Percentiles rank a stretch among this genome's conserved stretches.
These are phyloP conservation scores for Blastobotrys attinorum DNA, from an alignment of 805 yeast genomes.

Conservation along the genomic window DNA sequence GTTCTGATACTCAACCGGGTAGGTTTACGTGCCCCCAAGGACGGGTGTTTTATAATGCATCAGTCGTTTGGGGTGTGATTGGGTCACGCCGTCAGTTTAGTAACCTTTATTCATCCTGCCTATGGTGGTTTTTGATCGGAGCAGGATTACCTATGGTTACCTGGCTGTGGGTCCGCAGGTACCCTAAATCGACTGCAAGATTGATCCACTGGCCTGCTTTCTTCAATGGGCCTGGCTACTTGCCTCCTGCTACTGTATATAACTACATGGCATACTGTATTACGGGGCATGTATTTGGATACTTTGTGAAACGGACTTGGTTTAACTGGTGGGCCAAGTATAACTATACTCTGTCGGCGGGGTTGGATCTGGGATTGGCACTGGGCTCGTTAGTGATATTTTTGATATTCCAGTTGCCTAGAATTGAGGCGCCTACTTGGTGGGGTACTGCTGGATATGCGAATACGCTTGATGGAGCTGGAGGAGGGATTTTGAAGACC, in stretches of 20 bases:
- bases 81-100: constrained; percentile 52
- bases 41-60: constrained; percentile 44
- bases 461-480: not conserved
- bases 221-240: constrained; percentile 48
- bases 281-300: constrained; percentile 51
- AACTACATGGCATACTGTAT: constrained; percentile 51
- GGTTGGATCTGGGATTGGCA: constrained; percentile 60
- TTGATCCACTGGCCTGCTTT: constrained; percentile 63
- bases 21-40: constrained; percentile 43
- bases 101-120: constrained; percentile 43
- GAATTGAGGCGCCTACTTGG: constrained; percentile 41
- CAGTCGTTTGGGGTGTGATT: constrained; percentile 57
- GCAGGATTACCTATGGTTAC: constrained; percentile 37
- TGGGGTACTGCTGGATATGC: constrained; percentile 46
- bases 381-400: constrained; percentile 52
- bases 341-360: constrained; percentile 60
- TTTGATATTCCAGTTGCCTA: constrained; percentile 40
- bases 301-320: constrained; percentile 46
- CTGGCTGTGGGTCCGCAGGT: constrained; percentile 31
- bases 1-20: constrained; percentile 36
- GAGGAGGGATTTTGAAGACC: not conserved
- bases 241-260: constrained; percentile 71
- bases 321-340: constrained; percentile 72
- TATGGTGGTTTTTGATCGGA: constrained; percentile 57
- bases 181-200: constrained; percentile 35